Conservation (phyloP, 148 eudicot genomes). For the Arbutus unedo region DNA sequence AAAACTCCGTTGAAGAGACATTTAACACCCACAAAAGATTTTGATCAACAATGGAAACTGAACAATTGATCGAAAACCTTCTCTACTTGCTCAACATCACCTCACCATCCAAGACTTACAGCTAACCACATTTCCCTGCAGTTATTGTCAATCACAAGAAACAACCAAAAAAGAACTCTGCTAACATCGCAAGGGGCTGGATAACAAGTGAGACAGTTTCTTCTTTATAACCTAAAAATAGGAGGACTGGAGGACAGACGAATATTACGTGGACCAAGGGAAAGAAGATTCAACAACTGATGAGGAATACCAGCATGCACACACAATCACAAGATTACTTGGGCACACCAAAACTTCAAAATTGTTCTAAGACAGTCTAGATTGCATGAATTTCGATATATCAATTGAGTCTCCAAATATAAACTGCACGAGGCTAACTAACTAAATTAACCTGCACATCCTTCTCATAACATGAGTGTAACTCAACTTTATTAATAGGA, state of each 20-base stretch:
- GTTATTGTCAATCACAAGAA: background rate
- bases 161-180: background rate
- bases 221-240: background rate
- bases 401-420: background rate
- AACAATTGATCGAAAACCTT: background rate
- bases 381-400: background rate
- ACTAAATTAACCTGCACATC: background rate
- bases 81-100: background rate
- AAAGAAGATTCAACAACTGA: background rate
- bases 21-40: background rate
- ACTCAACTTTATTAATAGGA: background rate
- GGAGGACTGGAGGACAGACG: background rate
- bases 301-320: background rate
- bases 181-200: background rate
- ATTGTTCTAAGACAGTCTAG: background rate
- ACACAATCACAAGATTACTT: background rate
- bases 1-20: background rate
- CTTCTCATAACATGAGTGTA: background rate
- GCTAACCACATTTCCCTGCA: background rate
- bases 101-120: background rate
- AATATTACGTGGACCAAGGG: background rate
- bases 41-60: slow-evolving; percentile 7
- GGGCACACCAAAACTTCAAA: background rate
- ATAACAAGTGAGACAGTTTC: background rate
- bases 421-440: background rate